Evolutionary conservation across 2,329 filamentous ascomycete genomes (phyloP).

Genomic region (Colletotrichum sp.): DNA sequence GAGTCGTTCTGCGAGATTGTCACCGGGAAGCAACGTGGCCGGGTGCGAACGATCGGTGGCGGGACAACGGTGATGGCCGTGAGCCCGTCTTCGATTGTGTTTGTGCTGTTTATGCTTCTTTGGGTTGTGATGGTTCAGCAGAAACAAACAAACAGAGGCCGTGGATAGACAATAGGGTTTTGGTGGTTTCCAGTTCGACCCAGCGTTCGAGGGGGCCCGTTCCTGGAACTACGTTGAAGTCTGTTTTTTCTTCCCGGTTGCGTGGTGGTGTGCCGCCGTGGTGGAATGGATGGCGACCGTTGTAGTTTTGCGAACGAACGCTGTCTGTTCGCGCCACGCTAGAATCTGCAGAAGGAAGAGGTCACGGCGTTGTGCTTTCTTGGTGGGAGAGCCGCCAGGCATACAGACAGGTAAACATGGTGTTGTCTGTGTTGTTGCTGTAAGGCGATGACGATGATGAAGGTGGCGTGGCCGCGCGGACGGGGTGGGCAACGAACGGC

Average conservation of each 20-base stretch:
- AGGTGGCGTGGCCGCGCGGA: not conserved
- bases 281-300: not conserved
- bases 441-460: not conserved
- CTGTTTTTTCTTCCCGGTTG: not conserved
- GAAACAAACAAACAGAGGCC: not conserved
- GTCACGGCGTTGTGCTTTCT: not conserved
- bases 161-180: not conserved
- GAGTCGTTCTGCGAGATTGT: not conserved
- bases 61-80: constrained; percentile 1
- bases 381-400: not conserved
- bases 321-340: constrained; percentile 13
- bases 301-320: not conserved
- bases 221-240: not conserved
- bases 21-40: constrained; percentile 8
- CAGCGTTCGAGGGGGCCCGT: not conserved
- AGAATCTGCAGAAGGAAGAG: not conserved
- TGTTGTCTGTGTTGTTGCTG: not conserved
- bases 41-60: not conserved
- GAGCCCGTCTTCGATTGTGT: not conserved
- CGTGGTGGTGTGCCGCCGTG: not conserved
- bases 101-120: not conserved
- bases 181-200: not conserved
- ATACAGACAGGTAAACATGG: not conserved
- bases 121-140: not conserved
- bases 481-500: not conserved